Percentiles rank a stretch among this genome's conserved stretches.
phyloP scores from a whole-genome alignment of 2,329 filamentous ascomycete species.

The Colletotrichum tabaci region DNA sequence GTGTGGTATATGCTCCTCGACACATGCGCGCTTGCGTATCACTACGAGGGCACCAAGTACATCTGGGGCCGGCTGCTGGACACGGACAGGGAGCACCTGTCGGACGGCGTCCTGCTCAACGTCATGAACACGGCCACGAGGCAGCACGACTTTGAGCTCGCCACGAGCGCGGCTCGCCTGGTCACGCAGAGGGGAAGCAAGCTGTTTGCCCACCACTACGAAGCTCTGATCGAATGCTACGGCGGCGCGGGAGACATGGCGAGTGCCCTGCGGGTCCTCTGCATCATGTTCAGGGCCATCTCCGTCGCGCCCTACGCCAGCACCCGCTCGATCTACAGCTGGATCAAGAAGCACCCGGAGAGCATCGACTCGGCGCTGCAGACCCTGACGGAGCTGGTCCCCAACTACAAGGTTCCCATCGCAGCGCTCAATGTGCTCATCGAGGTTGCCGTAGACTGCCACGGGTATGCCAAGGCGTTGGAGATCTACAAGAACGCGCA shows the following conservation, averaged over 20 bases:
- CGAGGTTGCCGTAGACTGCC: conserved; percentile 51
- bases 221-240: conserved; percentile 82
- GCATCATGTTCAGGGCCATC: conserved; percentile 79
- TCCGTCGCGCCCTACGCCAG: conserved; percentile 70
- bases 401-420: conserved; percentile 55
- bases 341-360: conserved; percentile 64
- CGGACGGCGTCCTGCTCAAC: conserved; percentile 76
- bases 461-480: conserved; percentile 51
- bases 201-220: conserved; percentile 80
- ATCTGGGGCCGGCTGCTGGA: conserved; percentile 74
- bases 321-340: conserved; percentile 73
- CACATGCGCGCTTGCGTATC: conserved; percentile 74
- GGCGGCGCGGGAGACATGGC: conserved; percentile 70
- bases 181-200: conserved; percentile 71
- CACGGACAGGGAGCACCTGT: conserved; percentile 70
- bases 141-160: conserved; percentile 77
- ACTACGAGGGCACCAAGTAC: conserved; percentile 75
- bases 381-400: conserved; percentile 68
- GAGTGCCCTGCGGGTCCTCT: conserved; percentile 78
- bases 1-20: conserved; percentile 84
- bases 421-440: conserved; percentile 53
- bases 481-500: conserved; percentile 51
- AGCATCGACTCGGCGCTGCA: conserved; percentile 68
- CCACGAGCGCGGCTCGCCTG: conserved; percentile 78
- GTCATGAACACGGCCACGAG: conserved; percentile 81